Evolutionary conservation across 192 early-diverging fungal species (phyloP), one percentile per base, ranked within the genome.

Genomic region (Gaertneriomyces semiglobifer): DNA sequence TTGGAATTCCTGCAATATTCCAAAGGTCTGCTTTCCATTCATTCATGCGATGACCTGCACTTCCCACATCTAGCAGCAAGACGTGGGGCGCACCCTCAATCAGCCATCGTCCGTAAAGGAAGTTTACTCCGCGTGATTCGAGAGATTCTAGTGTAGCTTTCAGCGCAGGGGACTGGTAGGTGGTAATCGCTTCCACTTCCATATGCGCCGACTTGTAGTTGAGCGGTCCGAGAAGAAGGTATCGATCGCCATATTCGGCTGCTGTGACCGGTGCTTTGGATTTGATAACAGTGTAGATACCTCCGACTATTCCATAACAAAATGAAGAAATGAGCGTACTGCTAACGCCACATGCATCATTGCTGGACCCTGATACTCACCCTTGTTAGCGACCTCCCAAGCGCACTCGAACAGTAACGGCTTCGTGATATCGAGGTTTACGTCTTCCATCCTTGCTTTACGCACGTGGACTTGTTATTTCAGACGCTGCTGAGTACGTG

Each of bases 341-440:
- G 18, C 48, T 50, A 50, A 50, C 11, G 48, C 11, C 48, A 56
- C 20, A 60, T 39, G 18, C 9, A 60, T 44, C 48, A 71, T 50
- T 20, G 16, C 66, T n/a, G 44, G 42, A 56, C 43, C 40, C 16
- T 11, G 39, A 11, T 19, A 63, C 63, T 46, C 81, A 88, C 89
- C 92, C 79, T 96, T 98, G 85, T 98, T 98, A 67, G 92, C 94
- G 20, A 96, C 96, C 76, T 96, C 94, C 96, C 94, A 98, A 10
- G 94, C 93, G 60, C 92, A 87, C 80, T 98, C 93, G 63, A 97
- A 97, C 52, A 97, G 78, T 42, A 91, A 73, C 39, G 90, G 88
- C 41, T 86, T 86, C 69, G 73, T 58, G 62, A 79, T 70, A 63
- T 79, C 77, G 19, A 60, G 46, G 11, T 60, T 18, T 41, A 11